Conservation (phyloP, 371 early-diverging fungal genomes). For the Batrachochytrium dendrobatidis region DNA sequence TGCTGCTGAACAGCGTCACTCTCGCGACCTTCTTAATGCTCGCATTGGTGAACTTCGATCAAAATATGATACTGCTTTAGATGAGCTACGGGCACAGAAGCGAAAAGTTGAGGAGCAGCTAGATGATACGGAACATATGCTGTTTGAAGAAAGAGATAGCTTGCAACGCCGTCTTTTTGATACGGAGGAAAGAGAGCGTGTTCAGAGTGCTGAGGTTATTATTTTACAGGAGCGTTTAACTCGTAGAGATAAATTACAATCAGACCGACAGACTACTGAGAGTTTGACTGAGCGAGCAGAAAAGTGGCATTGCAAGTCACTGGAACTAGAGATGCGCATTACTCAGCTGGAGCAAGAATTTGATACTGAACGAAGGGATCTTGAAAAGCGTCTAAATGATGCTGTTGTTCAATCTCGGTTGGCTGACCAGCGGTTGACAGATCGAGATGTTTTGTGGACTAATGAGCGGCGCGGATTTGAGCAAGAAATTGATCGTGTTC, state of each 20-base stretch:
- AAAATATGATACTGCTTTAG: slow-evolving; percentile 2
- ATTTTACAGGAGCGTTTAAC: background rate
- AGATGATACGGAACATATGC: slow-evolving; percentile 3
- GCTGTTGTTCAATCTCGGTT: background rate
- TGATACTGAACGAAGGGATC: slow-evolving; percentile 1
- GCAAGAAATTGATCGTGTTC: slow-evolving; percentile 7
- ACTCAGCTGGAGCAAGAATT: background rate
- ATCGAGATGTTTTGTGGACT: slow-evolving; percentile 6
- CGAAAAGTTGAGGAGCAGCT: slow-evolving; percentile 6
- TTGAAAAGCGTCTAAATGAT: slow-evolving; percentile 5
- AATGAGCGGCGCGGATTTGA: slow-evolving; percentile 4
- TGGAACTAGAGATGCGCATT: slow-evolving; percentile 9
- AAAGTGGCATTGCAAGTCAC: background rate
- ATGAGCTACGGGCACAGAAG: slow-evolving; percentile 7
- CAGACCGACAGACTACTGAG: background rate
- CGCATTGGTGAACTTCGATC: background rate
- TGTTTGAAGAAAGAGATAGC: slow-evolving; percentile 5
- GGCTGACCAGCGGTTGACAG: background rate
- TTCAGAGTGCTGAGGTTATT: background rate
- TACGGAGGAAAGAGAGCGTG: slow-evolving; percentile 7
- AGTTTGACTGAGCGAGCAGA: background rate
- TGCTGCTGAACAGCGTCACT: slow-evolving; percentile 4
- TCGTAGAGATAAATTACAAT: background rate
- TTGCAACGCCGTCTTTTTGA: slow-evolving; percentile 2
- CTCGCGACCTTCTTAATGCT: background rate